A percentile compares a stretch with the other conserved stretches of the same genome.
phyloP scores from a whole-genome alignment of 306 rosid genomes.

The Castanea mollissima region DNA sequence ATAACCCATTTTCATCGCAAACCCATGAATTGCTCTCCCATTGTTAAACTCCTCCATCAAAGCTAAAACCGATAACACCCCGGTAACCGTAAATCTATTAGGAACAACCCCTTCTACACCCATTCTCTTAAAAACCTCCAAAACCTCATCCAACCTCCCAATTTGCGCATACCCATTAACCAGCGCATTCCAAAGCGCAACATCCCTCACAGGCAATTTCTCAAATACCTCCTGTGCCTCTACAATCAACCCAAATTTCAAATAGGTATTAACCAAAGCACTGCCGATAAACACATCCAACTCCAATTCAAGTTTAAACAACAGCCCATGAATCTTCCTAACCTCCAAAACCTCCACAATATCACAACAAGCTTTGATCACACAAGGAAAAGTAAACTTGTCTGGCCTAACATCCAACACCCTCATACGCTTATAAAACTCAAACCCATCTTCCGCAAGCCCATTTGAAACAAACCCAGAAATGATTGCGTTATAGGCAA shows the following conservation, averaged over 20 bases:
- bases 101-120: slow-evolving; percentile 50
- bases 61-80: slow-evolving; percentile 64
- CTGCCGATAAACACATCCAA: slow-evolving; percentile 77
- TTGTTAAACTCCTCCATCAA: slow-evolving; percentile 45
- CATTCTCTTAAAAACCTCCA: slow-evolving; percentile 64
- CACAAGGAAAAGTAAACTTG: slow-evolving; percentile 71
- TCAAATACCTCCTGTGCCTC: slow-evolving; percentile 67
- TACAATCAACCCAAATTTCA: slow-evolving; percentile 49
- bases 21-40: slow-evolving; percentile 67
- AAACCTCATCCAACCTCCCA: slow-evolving; percentile 62
- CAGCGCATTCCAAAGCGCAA: slow-evolving; percentile 88
- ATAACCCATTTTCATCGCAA: slow-evolving; percentile 63
- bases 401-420: slow-evolving; percentile 54
- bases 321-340: slow-evolving; percentile 64
- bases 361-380: slow-evolving; percentile 59
- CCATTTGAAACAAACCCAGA: slow-evolving; percentile 67
- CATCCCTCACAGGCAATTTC: slow-evolving; percentile 66
- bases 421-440: slow-evolving; percentile 56
- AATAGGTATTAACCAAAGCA: slow-evolving; percentile 65
- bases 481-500: slow-evolving; percentile 69
- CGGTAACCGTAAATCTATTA: slow-evolving; percentile 57
- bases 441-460: slow-evolving; percentile 35
- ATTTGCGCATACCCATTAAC: slow-evolving; percentile 69
- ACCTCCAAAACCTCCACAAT: slow-evolving; percentile 43
- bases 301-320: slow-evolving; percentile 72